These are phyloP conservation scores for Trametes hirsuta DNA, from an alignment of 1,284 basidiomycete species.

Conservation along the genomic window DNA sequence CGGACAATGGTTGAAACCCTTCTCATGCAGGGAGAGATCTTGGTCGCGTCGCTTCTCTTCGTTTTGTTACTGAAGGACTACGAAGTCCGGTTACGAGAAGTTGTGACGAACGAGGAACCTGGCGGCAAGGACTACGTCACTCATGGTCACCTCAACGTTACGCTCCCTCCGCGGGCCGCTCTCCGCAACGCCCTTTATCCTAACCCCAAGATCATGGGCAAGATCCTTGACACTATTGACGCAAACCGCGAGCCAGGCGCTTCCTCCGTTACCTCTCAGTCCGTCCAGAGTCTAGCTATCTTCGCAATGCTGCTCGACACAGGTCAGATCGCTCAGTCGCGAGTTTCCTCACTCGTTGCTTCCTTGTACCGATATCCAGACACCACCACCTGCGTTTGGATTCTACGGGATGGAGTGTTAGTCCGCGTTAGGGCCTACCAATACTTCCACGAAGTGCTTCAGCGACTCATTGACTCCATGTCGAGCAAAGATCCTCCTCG, in stretches of 20 bases:
- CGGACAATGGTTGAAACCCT: constrained; percentile 62
- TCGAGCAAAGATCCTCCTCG: background rate
- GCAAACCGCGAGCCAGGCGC: background rate
- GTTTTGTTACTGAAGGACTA: constrained; percentile 67
- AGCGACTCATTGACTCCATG: constrained; percentile 43
- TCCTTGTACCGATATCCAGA: constrained; percentile 55
- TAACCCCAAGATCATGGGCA: constrained; percentile 11
- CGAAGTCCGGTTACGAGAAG: constrained; percentile 40
- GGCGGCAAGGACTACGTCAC: constrained; percentile 6
- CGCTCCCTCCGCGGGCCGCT: background rate
- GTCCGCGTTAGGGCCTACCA: constrained; percentile 48
- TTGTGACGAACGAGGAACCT: background rate
- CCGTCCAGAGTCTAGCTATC: constrained; percentile 62
- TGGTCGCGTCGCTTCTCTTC: constrained; percentile 71
- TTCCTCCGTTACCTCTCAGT: background rate
- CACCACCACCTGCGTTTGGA: constrained; percentile 47
- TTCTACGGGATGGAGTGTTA: constrained; percentile 35
- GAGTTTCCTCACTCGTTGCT: constrained; percentile 50
- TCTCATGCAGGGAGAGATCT: constrained; percentile 74
- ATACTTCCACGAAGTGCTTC: constrained; percentile 63
- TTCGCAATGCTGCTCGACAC: constrained; percentile 55
- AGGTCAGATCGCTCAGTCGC: constrained; percentile 47
- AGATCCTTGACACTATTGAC: constrained; percentile 25
- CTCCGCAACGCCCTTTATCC: constrained; percentile 19
- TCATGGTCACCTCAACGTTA: constrained; percentile 4